phyloP scores from a whole-genome alignment of 148 eudicot genomes.

The Cornus kousa region DNA sequence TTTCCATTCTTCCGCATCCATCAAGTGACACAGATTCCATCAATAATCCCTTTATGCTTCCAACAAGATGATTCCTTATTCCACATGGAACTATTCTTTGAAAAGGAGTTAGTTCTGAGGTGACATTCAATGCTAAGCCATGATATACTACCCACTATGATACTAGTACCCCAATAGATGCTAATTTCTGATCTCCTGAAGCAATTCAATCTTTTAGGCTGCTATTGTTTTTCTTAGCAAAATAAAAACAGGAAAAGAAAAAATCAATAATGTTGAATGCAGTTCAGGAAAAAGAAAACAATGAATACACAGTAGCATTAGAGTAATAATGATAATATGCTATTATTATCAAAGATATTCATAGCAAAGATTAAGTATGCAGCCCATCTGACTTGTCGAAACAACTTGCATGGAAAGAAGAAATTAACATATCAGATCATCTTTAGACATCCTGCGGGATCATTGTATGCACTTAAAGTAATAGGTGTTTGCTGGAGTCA shows the following conservation, averaged over 20 bases:
- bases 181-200: constrained; percentile 74
- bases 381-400: no score
- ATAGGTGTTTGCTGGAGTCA: no score
- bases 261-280: no score
- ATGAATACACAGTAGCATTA: not conserved
- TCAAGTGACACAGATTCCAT: constrained; percentile 21
- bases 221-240: not conserved
- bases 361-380: no score
- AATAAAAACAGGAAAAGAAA: not conserved
- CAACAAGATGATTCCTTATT: constrained; percentile 67
- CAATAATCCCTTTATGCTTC: constrained; percentile 68
- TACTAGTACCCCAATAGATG: constrained; percentile 80
- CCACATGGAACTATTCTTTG: constrained; percentile 86
- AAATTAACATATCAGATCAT: no score
- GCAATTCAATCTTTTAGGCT: constrained; percentile 7
- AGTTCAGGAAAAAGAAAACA: no score
- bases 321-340: no score
- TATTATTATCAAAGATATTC: no score
- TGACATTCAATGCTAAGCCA: constrained; percentile 88
- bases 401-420: no score
- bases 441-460: no score
- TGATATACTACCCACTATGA: constrained; percentile 86
- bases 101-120: constrained; percentile 71
- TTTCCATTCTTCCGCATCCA: constrained; percentile 12
- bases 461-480: no score